Percentiles rank a stretch among this genome's conserved stretches.
Evolutionary conservation across 208 protist species (phyloP).

Genomic region (Zelonia costaricensis): DNA sequence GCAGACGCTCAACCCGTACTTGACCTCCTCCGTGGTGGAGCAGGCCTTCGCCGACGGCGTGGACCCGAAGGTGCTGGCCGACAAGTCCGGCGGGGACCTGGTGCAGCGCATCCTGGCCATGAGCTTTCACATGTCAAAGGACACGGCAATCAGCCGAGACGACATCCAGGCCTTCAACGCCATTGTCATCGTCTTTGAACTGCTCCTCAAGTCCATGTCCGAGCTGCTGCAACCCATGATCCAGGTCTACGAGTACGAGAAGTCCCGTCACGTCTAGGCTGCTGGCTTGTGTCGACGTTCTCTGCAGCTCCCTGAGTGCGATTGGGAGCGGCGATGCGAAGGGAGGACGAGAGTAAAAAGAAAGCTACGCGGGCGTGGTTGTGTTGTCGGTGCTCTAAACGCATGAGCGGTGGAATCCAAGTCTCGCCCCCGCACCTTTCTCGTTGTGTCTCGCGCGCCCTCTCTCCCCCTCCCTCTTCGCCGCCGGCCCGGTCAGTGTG

Average conservation of each 20-base stretch:
- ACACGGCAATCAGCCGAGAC: slow-evolving; percentile 28
- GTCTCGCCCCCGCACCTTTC: no score
- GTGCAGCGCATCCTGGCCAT: slow-evolving; percentile 42
- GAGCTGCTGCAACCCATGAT: slow-evolving; percentile 43
- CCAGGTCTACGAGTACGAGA: slow-evolving; percentile 53
- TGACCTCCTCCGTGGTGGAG: slow-evolving; percentile 32
- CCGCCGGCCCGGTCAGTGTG: no score
- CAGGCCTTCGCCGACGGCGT: slow-evolving; percentile 18
- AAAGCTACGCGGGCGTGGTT: no score
- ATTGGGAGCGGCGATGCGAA: no score
- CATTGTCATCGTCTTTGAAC: slow-evolving; percentile 39
- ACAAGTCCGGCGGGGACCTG: slow-evolving; percentile 27
- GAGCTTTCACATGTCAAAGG: slow-evolving; percentile 51
- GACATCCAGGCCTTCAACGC: slow-evolving; percentile 46
- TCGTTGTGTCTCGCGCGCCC: no score
- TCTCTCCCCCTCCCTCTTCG: no score
- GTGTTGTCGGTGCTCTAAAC: no score
- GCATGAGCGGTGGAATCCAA: no score
- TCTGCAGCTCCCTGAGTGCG: not conserved
- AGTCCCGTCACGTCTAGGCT: slow-evolving; percentile 29
- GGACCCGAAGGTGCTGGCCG: slow-evolving; percentile 11
- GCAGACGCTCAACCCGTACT: slow-evolving; percentile 35
- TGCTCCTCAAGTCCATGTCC: slow-evolving; percentile 35
- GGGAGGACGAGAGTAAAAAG: not conserved
- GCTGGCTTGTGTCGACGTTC: not conserved